Base-by-base conservation (phyloP, 768 basidiomycete genomes). In the Cantharellus cinnabarinus region DNA sequence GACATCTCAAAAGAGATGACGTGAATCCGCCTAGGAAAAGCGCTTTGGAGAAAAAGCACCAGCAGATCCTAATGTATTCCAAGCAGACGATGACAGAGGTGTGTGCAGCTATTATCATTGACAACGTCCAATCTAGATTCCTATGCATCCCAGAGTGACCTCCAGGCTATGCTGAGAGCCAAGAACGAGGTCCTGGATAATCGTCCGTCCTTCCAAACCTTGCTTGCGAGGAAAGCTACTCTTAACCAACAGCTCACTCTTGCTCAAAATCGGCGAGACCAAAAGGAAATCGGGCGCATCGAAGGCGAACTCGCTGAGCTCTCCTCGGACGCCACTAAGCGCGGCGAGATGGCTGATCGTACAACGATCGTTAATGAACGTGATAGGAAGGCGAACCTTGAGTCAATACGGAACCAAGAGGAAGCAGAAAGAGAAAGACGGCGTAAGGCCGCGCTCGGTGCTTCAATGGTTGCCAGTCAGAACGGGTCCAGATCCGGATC, bases 301-400 rank as follows among this genome's bases (percentile, higher is more conserved):
- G 83, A 88, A 34, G 71, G 67, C 0, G 83, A 86, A 63, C 76
- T 93, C 40, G 83, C 88, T 35, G 70, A 67, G 2, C 73, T 85
- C 66, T 73, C 94, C 39, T 76, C 75, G n/a, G 75, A 75, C 40
- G 70, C 85, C 5, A 74, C 70, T 42, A 65, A 15, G 41, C 14
- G 44, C 51, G 14, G 42, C 40, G 42, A 62, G 50, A 14, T 14
- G n/a, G 56, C 41, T 35, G 41, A 44, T 38, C 57, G 48, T n/a
- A 20, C 40, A 42, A 79, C 85, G 14, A 79, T 73, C 66, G 81
- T 98, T 58, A 97, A 94, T 67, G 89, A 91, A 71, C 79, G 89
- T 59, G 97, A 97, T 68, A 77, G 86, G 59, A 83, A 79, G 67
- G 82, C 83, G 39, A 94, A 94, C 60, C 63, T 80, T 63, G 94